Conservation (phyloP, 2,329 filamentous ascomycete species). For the Aspergillus fischeri region DNA sequence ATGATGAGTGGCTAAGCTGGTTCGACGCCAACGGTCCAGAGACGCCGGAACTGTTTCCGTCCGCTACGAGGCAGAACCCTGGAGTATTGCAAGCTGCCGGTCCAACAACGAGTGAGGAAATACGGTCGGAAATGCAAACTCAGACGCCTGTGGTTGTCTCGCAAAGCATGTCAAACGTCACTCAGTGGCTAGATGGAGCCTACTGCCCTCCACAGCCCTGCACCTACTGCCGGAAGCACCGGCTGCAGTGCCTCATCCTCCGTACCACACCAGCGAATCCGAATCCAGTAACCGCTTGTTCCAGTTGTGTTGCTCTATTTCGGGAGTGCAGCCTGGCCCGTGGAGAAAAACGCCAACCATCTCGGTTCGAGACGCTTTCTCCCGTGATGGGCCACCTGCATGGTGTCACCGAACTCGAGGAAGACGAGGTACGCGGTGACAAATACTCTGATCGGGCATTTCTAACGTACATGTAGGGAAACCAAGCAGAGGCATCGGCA, state of each 20-base stretch:
- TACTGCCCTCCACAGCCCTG: conserved; percentile 43
- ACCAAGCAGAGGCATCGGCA: background rate
- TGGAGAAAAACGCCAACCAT: conserved; percentile 43
- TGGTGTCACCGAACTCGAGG: conserved; percentile 42
- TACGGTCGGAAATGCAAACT: background rate
- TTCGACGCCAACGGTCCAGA: background rate
- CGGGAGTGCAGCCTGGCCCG: conserved; percentile 48
- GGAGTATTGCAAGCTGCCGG: background rate
- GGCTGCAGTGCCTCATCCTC: conserved; percentile 48
- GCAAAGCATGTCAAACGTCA: conserved; percentile 21
- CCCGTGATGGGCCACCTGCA: conserved; percentile 50
- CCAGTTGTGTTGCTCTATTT: conserved; percentile 50
- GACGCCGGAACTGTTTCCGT: background rate
- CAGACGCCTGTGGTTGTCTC: too few relatives aligned
- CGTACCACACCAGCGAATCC: conserved; percentile 47
- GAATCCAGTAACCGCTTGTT: conserved; percentile 47
- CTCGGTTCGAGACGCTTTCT: conserved; percentile 44
- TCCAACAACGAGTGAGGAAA: background rate
- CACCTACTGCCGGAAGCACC: conserved; percentile 41
- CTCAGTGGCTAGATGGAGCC: conserved; percentile 38
- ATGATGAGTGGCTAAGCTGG: background rate
- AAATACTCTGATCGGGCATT: background rate
- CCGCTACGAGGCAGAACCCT: background rate
- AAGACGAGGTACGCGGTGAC: conserved; percentile 12
- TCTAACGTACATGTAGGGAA: background rate